Evolutionary conservation across 2,329 filamentous ascomycete genomes (phyloP), one percentile per base, ranked within the genome.

Genomic region (Hawksworthiomyces lignivorus): DNA sequence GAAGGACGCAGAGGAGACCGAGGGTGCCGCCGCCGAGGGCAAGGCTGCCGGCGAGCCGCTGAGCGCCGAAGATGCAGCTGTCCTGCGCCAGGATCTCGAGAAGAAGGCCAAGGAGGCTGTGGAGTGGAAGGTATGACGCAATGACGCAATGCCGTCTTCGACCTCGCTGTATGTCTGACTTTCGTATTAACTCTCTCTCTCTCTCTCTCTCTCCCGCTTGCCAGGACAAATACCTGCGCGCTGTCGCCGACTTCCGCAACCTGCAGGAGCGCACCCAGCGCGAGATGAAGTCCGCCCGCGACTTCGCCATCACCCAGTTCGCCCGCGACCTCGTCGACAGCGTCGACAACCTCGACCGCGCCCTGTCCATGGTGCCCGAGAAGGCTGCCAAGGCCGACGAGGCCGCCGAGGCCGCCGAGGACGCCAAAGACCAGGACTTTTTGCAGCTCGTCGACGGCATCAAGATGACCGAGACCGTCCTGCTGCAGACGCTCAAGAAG

Each of bases 301-400:
- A 94, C 67, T 98, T 95, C 56, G 92, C 90, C 57, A 92, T 98
- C 57, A 87, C 95, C 62, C 87, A 82, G 53, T 97, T 98, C 67
- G 87, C 90, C 58, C 84, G 87, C 64, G 92, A 98, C 66, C 81
- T 98, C 34, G 79, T 97, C 54, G 92, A 98, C 62, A 87, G 80
- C 58, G 82, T 98, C 57, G 92, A 98, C 69, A 98, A 97, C 74
- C 81, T 98, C 50, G 92, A 98, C 67, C 89, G 89, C 52, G 92
- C 92, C 32, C 77, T 98, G 32, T 64, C 70, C 49, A 87, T 82
- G 56, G 89, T 95, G 11, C 80, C 87, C 17, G 61, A 75, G 46
- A 35, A 69, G 54, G 61, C 64, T 4, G 24, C 29, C 30, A 30
- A 36, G 21, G 27, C 38, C 12, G 20, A 5, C 14, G 41, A 14